Base-by-base conservation (phyloP, 352 stramenopile genomes). In the Thalassiosira delicatula region DNA sequence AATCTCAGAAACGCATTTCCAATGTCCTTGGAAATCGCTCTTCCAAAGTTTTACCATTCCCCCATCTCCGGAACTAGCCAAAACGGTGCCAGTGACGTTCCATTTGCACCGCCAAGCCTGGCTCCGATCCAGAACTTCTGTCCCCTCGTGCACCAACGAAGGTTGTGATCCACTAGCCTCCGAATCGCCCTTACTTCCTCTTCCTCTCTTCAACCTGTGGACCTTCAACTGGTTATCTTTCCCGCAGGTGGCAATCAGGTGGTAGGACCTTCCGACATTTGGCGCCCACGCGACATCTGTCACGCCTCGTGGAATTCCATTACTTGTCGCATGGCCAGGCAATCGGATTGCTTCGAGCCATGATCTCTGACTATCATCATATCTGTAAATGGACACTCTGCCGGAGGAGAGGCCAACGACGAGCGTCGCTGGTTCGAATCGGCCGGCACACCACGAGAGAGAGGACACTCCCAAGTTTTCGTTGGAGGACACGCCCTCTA, bases 21-120 rank as follows among this genome's bases (percentile, higher is more conserved):
- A 98, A 59, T 95, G 93, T 59, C 95, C 94, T 35, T 96, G 87
- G 70, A 96, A 95, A 83, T 98, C 94, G 81, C 92, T 94, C 83
- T 98, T 97, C 96, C 95, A 99, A 83, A 99, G 92, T 59, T 95
- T 92, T n/a, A 98, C 95, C 14, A 95, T 96, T 60, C 96, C 96
- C 65, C 97, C 94, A 84, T 99, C 97, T 7, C 96, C 95, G 1
- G 93, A 97, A 54, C 93, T 97, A 32, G 96, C 96, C 57, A 99
- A 83, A 77, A 98, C 97, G 14, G 96, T 98, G 27, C 97, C 97
- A 9, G 96, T 98, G 46, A 99, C 93, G 78, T 98, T 98, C 96
- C 96, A 99, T 85, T 98, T 94, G 61, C 97, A 96, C 42, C 95
- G 93, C 96, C 96, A 99, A 27, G 98, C 94, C 76, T 98, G 81